Base-by-base conservation (phyloP, 2,329 filamentous ascomycete species). In the Claviceps sp. region DNA sequence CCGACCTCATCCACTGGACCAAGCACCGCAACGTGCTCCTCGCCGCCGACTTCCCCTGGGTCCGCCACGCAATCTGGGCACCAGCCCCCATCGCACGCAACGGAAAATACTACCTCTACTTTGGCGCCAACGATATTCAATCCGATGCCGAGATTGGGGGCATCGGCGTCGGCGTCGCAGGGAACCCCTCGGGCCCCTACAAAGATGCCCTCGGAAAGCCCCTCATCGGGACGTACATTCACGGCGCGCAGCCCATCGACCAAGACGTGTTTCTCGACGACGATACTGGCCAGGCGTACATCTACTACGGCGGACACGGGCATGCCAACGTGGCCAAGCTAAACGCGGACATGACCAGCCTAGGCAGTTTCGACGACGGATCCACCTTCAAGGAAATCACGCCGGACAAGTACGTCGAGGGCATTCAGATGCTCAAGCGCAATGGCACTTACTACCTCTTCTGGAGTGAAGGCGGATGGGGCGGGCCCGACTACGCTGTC, bases 61-160 rank as follows among this genome's bases (percentile, higher is more conserved):
- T 71, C 6, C 68, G 59, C 2, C 64, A 65, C 50, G 72, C 72
- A 0, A 61, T 74, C 20, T 75, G 73, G 73, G 73, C 72, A 2
- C 73, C 73, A 0, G 71, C 72, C 0, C 68, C 73, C 13, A 65
- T 72, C 38, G 56, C 56, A 14, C 66, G 71, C 37, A 64, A 72
- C 54, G 70, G 69, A 11, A 70, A 66, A 42, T 76, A 75, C 58
- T 75, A 70, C 56, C 64, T 76, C 50, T 76, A 76, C 60, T 76
- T 75, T 55, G 70, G 65, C 44, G 73, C 72, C 38, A 75, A 75
- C 41, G 73, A 75, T 51, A 70, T 72, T 45, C 68, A 69, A 61
- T 47, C 55, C 24, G 50, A 60, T 47, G 49, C 53, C 18, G 61
- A 74, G 24, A 65, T 74, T 20, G 67, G 66, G 3, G 67, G 69